A percentile compares a stretch with the other conserved stretches of the same genome.
These are phyloP conservation scores for Paramicrosporidium saccamoebae DNA, from an alignment of 371 early-diverging fungal genomes.

Conservation along the genomic window DNA sequence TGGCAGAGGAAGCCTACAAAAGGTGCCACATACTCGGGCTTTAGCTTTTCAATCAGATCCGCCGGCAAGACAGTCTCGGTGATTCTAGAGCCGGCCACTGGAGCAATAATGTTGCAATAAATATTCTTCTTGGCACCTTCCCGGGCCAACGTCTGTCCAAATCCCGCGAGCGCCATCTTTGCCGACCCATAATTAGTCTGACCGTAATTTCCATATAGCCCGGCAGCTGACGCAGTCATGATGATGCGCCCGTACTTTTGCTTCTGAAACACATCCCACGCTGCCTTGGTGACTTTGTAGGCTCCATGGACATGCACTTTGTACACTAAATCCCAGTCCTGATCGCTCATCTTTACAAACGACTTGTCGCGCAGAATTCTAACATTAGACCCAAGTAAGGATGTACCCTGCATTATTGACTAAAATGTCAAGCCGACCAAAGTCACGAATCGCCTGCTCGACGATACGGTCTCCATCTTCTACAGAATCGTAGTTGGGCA, in stretches of 20 bases:
- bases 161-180: constrained; percentile 66
- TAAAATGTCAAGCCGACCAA: constrained; percentile 70
- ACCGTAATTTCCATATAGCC: constrained; percentile 43
- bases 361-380: constrained; percentile 79
- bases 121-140: constrained; percentile 84
- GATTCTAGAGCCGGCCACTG: constrained; percentile 86
- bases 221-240: constrained; percentile 33
- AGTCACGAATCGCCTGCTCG: constrained; percentile 71
- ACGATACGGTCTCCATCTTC: constrained; percentile 84
- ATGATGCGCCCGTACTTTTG: constrained; percentile 67
- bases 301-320: constrained; percentile 73
- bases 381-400: neutral
- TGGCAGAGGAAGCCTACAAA: constrained; percentile 71
- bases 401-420: constrained; percentile 71
- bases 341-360: constrained; percentile 73
- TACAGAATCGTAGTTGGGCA: constrained; percentile 89
- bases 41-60: constrained; percentile 57
- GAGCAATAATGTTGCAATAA: constrained; percentile 69
- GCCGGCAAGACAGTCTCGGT: constrained; percentile 87
- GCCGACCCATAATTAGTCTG: constrained; percentile 36
- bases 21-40: constrained; percentile 87
- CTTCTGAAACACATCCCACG: constrained; percentile 76
- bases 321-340: constrained; percentile 77
- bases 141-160: constrained; percentile 56
- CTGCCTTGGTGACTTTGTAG: constrained; percentile 78